Evolutionary conservation across 2,329 filamentous ascomycete species (phyloP).

Genomic region (Plenodomus biglobosus): DNA sequence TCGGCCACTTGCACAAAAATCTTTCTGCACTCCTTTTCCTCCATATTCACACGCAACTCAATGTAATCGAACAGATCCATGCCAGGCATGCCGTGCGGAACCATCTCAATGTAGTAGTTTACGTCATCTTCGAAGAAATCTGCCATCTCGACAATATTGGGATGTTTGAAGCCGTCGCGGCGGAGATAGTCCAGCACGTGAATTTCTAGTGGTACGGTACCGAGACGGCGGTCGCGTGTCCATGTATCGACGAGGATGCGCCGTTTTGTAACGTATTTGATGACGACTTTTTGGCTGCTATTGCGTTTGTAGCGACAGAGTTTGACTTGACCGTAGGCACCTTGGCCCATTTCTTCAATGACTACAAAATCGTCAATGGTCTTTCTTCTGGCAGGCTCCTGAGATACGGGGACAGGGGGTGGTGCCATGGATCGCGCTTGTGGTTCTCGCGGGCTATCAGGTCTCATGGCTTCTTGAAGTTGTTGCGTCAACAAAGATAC

Average conservation of each 20-base stretch:
- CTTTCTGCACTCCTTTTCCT: conserved; percentile 87
- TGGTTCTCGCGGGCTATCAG: conserved; percentile 48
- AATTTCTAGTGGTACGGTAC: conserved; percentile 94
- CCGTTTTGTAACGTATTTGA: conserved; percentile 97
- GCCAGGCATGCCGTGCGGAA: conserved; percentile 88
- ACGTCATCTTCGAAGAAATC: conserved; percentile 74
- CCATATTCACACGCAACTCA: conserved; percentile 93
- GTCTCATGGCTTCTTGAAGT: conserved; percentile 53
- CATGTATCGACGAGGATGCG: conserved; percentile 97
- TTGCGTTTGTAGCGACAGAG: conserved; percentile 81
- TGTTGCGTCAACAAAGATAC: conserved; percentile 55
- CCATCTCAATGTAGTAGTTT: conserved; percentile 99
- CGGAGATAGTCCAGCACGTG: conserved; percentile 94
- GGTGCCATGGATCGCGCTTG: conserved; percentile 19
- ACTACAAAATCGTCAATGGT: conserved; percentile 88
- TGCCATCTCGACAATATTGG: conserved; percentile 69
- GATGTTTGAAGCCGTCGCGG: conserved; percentile 65
- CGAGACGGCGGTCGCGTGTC: conserved; percentile 89
- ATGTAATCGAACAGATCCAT: conserved; percentile 99
- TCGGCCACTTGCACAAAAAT: conserved; percentile 93
- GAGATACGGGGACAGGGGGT: conserved; percentile 14
- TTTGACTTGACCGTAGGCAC: conserved; percentile 97
- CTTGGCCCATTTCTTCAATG: conserved; percentile 97
- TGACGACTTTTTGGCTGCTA: conserved; percentile 77
- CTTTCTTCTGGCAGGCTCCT: conserved; percentile 61